A percentile compares a stretch with the other conserved stretches of the same genome.
Evolutionary conservation across 345 rosid genomes (phyloP).

Genomic region (Sonneratia caseolaris): DNA sequence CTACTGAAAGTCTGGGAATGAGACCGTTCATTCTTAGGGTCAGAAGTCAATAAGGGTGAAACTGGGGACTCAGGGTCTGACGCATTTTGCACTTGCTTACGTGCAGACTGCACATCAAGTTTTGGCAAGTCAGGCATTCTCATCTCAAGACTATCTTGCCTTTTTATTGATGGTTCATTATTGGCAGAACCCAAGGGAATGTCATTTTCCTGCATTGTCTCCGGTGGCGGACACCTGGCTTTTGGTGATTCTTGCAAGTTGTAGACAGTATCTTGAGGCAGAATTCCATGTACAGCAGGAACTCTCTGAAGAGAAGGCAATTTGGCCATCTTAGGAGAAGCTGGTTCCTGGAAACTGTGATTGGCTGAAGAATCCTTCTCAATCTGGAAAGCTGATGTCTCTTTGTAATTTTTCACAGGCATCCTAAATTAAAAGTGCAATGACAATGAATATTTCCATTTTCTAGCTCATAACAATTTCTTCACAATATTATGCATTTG

Average conservation of each 20-base stretch:
- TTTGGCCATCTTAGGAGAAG: conserved; percentile 46
- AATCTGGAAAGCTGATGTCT: conserved; percentile 57
- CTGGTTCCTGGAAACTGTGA: conserved; percentile 73
- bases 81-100: conserved; percentile 56
- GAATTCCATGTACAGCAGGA: conserved; percentile 21
- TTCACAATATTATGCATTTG: no score
- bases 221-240: conserved; percentile 64
- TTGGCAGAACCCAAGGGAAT: conserved; percentile 44
- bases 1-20: conserved; percentile 98
- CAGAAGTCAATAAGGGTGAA: conserved; percentile 88
- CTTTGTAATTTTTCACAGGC: conserved; percentile 69
- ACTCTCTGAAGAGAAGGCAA: no score
- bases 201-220: conserved; percentile 67
- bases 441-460: no score
- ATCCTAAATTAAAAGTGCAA: conserved; percentile 38
- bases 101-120: conserved; percentile 68
- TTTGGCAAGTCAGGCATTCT: conserved; percentile 86
- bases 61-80: conserved; percentile 99
- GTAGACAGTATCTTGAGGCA: conserved; percentile 46
- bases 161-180: conserved; percentile 79
- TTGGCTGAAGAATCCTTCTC: conserved; percentile 87
- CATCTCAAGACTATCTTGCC: conserved; percentile 99
- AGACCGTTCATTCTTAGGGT: conserved; percentile 88
- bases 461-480: no score
- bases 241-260: conserved; percentile 65